Base-by-base conservation (phyloP, 345 rosid genomes). In the Eucalyptus leucophloia region DNA sequence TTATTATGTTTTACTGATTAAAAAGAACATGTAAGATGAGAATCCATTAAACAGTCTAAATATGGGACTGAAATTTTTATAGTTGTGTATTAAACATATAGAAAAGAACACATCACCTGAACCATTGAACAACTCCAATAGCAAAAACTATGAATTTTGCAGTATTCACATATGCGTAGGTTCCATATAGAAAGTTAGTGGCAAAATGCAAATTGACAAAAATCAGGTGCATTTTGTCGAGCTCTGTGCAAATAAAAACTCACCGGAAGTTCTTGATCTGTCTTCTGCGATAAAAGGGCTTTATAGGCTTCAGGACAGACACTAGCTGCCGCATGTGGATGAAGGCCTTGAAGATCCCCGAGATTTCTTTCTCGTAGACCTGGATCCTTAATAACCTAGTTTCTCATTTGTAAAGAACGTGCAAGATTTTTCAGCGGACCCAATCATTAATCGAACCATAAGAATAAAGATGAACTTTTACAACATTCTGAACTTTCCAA, bases 191-290 rank as follows among this genome's bases (percentile, higher is more conserved):
- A 50, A n/a, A 56, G 24, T n/a, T 34, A 18, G 17, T 51, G 34
- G 83, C 45, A 40, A 34, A 56, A 60, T 82, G 28, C n/a, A 21
- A 69, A 10, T 69, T 18, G 81, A 16, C 80, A 67, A 67, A 53
- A 67, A 19, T 67, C 80, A 53, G 40, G 23, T 32, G 37, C 80
- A 67, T 72, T 56, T 72, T 72, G 82, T 72, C 44, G 82, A 21
- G 42, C 77, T 45, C 16, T 5, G 53, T 28, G 9, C 24, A 34
- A 42, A 51, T 21, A 1, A 54, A n/a, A 49, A 92, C 95, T 90
- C 93, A 97, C 99, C 34, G 99, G 99, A 80, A 97, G 94, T 72
- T 95, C 95, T 93, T 94, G 94, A 90, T 92, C 92, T 11, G 94
- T 92, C 88, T 92, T 92, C 89, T 90, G 92, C 86, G 96, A 96